Conservation (phyloP, 352 stramenopile genomes). For the Phytophthora gonapodyides region DNA sequence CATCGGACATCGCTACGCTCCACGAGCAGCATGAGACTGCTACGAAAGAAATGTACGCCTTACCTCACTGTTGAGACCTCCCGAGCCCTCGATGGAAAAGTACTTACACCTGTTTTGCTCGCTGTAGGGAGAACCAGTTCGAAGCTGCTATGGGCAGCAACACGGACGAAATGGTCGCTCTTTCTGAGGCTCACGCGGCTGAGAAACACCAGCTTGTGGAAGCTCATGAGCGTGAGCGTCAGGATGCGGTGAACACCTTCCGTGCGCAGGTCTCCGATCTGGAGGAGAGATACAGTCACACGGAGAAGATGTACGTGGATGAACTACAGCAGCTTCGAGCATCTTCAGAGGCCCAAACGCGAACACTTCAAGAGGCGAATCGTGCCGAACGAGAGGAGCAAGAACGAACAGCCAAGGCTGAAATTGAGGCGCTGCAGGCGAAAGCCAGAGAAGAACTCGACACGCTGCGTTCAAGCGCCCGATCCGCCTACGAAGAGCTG, state of each 20-base stretch:
- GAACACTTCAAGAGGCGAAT: slow-evolving; percentile 27
- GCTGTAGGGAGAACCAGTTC: slow-evolving; percentile 39
- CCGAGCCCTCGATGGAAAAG: background rate
- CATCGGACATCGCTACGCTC: slow-evolving; percentile 48
- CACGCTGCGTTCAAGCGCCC: slow-evolving; percentile 16
- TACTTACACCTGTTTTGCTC: background rate
- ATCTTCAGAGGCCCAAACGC: slow-evolving; percentile 26
- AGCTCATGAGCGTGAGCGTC: slow-evolving; percentile 31
- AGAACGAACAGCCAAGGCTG: slow-evolving; percentile 22
- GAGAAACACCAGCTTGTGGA: slow-evolving; percentile 39
- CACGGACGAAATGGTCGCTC: slow-evolving; percentile 48
- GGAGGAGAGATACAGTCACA: slow-evolving; percentile 33
- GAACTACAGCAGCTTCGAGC: slow-evolving; percentile 47
- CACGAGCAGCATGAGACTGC: slow-evolving; percentile 45
- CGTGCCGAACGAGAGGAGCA: slow-evolving; percentile 27
- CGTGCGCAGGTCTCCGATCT: slow-evolving; percentile 34
- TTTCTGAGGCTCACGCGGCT: slow-evolving; percentile 41
- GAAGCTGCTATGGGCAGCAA: slow-evolving; percentile 45
- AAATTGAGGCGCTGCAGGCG: slow-evolving; percentile 32
- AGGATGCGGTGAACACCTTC: slow-evolving; percentile 33
- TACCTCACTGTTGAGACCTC: background rate
- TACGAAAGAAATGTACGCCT: slow-evolving; percentile 44
- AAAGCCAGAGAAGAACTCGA: slow-evolving; percentile 36
- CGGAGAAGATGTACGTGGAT: slow-evolving; percentile 38
- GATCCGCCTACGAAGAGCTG: slow-evolving; percentile 32